Evolutionary conservation across 78 protist genomes (phyloP), one percentile per base, ranked within the genome.

Genomic region (Pelomyxa schiedti): DNA sequence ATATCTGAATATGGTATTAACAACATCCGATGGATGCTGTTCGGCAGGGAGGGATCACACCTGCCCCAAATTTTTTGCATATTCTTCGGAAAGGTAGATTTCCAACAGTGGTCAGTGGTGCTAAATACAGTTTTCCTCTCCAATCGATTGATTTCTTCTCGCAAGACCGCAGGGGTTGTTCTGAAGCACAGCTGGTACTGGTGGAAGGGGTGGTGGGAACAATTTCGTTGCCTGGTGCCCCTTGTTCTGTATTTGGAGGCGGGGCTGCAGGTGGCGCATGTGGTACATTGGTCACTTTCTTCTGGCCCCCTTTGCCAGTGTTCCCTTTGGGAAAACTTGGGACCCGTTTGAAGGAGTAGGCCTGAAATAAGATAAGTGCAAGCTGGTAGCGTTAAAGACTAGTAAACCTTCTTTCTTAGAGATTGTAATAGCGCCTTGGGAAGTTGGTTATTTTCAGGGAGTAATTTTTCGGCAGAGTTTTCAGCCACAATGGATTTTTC

Each of bases 91-190:
- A 96, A 9, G 99, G 99, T 37, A 96, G 84, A 77, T 96, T 96
- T 42, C 99, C 99, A 35, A 96, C 97, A 6, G 99, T 96, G 3
- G 99, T 96, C 38, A 96, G 84, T 24, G 99, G 99, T 39, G 99
- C 98, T 0, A 96, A 89, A 74, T 71, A 69, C 9, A 89, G 64
- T 80, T 96, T 94, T 72, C 78, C 79, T 1, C 36, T 9, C 28
- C 52, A 86, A 81, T 94, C 94, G 29, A 94, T 30, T 42, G 38
- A 24, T 47, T 79, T 84, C 78, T 79, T 84, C 32, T 84, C 85
- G 7, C 9, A 6, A 29, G 29, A 7, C 52, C n/a, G 69, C 40
- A 78, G 70, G 36, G 71, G 66, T 42, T 53, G 29, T n/a, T 75
- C 72, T 5, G 30, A 26, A 66, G 69, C 58, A 41, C 41, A 42